A percentile compares a stretch with the other conserved stretches of the same genome.
Conservation (phyloP, 495 filamentous ascomycete genomes). For the Lasiosphaeris hirsuta region DNA sequence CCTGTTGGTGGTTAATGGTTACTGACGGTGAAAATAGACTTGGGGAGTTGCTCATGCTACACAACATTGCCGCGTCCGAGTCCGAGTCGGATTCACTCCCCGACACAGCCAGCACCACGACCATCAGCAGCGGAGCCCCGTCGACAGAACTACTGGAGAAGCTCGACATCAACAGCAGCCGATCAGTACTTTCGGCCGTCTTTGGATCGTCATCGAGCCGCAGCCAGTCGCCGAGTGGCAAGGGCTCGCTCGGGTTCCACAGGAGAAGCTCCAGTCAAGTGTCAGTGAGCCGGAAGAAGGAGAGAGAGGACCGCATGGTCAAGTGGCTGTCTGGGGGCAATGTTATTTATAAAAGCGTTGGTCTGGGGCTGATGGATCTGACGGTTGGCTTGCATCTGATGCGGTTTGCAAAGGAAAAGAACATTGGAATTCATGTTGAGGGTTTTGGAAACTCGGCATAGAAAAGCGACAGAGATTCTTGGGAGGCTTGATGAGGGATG, state of each 20-base stretch:
- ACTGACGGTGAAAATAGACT: slow-evolving; percentile 35
- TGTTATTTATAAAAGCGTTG: slow-evolving; percentile 83
- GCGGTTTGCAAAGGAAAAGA: slow-evolving; percentile 65
- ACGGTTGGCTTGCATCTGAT: slow-evolving; percentile 73
- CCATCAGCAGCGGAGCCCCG: slow-evolving; percentile 13
- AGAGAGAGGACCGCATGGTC: slow-evolving; percentile 53
- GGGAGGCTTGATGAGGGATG: neutral
- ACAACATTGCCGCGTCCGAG: slow-evolving; percentile 27
- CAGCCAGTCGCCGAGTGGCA: slow-evolving; percentile 25
- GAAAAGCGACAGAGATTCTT: neutral
- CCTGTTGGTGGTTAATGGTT: neutral
- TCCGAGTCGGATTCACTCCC: slow-evolving; percentile 12
- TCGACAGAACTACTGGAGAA: slow-evolving; percentile 20
- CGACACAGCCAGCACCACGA: slow-evolving; percentile 19
- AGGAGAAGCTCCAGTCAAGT: slow-evolving; percentile 22
- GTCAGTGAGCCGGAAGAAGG: slow-evolving; percentile 24
- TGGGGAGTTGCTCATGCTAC: slow-evolving; percentile 73
- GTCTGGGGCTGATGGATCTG: slow-evolving; percentile 77
- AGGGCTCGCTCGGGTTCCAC: slow-evolving; percentile 17
- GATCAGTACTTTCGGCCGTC: slow-evolving; percentile 29
- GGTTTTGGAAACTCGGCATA: slow-evolving; percentile 51
- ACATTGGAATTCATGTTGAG: slow-evolving; percentile 68
- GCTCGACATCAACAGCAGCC: slow-evolving; percentile 23
- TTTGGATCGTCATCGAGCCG: slow-evolving; percentile 28
- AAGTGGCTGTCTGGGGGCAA: slow-evolving; percentile 78